A percentile compares a stretch with the other conserved stretches of the same genome.
phyloP scores from a whole-genome alignment of 169 alveolate species.

The Plasmodium coatneyi region DNA sequence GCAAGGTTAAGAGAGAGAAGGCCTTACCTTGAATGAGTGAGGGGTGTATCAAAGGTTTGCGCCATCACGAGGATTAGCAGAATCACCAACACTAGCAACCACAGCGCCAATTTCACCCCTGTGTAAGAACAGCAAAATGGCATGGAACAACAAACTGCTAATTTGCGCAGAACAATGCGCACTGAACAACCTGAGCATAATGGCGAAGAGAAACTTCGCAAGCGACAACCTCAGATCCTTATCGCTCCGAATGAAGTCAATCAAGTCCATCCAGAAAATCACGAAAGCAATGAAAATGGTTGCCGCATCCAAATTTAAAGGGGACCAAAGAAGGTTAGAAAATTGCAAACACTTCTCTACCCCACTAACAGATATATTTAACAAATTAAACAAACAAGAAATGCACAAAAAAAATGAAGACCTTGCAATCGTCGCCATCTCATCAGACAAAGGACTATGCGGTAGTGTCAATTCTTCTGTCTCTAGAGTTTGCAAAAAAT shows the following conservation, averaged over 20 bases:
- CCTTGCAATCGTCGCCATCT: conserved; percentile 6
- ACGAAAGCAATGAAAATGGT: conserved; percentile 96
- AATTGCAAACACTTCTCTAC: conserved; percentile 78
- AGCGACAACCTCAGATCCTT: conserved; percentile 87
- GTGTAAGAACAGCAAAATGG: neutral
- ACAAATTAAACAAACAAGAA: conserved; percentile 35
- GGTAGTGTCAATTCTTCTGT: conserved; percentile 90
- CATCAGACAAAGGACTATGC: conserved; percentile 89
- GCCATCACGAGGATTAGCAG: neutral
- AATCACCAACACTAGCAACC: neutral
- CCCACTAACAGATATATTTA: conserved; percentile 53
- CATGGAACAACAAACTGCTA: neutral
- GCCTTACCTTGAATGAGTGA: neutral
- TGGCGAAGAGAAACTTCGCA: conserved; percentile 76
- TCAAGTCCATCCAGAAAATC: conserved; percentile 93
- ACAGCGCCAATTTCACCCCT: neutral
- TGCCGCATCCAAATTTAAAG: conserved; percentile 96
- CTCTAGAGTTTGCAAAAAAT: conserved; percentile 73
- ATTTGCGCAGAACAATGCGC: neutral
- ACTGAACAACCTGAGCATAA: neutral
- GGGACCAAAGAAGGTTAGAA: conserved; percentile 89
- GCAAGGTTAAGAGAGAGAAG: neutral
- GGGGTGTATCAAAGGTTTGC: neutral
- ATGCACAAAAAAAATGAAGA: conserved; percentile 63
- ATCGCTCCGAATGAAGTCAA: conserved; percentile 93